Conservation (phyloP, 805 yeast species). For the Hanseniaspora clermontiae region DNA sequence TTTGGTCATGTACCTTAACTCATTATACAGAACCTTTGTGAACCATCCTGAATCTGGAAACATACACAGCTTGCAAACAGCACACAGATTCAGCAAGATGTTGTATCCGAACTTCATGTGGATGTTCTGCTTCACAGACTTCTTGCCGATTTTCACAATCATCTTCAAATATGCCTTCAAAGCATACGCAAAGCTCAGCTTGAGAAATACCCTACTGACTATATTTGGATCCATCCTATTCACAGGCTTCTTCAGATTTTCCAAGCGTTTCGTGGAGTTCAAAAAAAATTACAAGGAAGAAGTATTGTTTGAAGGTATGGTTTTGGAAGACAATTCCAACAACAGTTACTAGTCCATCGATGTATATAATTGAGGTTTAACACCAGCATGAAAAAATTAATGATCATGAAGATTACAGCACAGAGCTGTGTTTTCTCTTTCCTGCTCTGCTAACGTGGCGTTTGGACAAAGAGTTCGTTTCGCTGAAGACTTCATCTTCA, state of each 20-base stretch:
- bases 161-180: too few relatives aligned
- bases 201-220: neutral
- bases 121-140: constrained; percentile 1
- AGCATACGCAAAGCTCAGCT: neutral
- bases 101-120: neutral
- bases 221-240: neutral
- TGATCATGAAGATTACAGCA: too few relatives aligned
- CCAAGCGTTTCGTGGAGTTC: neutral
- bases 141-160: neutral
- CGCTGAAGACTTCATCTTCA: neutral
- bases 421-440: neutral
- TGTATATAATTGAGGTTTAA: neutral
- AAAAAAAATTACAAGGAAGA: constrained; percentile 10
- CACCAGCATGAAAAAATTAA: too few relatives aligned
- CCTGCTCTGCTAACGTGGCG: neutral
- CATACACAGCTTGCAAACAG: neutral
- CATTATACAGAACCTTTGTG: neutral
- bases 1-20: neutral
- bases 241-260: neutral
- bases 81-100: neutral
- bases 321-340: constrained; percentile 5
- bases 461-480: neutral
- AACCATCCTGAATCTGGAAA: neutral
- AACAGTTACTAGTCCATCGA: neutral
- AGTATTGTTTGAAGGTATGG: constrained; percentile 8